Evolutionary conservation across 2,329 filamentous ascomycete species (phyloP), one percentile per base, ranked within the genome.

Genomic region (Fusarium buharicum): DNA sequence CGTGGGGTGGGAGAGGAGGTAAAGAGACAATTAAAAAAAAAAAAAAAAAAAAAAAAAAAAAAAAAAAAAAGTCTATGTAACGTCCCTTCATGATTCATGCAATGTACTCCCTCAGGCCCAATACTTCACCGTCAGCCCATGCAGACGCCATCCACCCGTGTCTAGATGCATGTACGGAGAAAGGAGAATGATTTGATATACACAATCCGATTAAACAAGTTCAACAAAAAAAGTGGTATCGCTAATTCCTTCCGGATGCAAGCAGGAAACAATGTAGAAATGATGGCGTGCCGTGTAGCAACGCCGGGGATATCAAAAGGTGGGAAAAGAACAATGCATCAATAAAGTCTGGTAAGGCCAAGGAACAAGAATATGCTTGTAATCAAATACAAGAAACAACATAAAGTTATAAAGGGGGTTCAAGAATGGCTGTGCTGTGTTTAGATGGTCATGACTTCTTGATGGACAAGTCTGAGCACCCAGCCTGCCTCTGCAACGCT

Each of bases 401-500:
- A 34, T 16, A 27, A 45, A 45, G 24, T 31, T 31, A 49, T 36
- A 46, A 40, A 51, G 13, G 13, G 20, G 36, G 50, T 56, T 41
- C 13, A 13, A 20, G 49, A 33, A 37, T 24, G 16, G 11, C 18
- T 6, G 6, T 16, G 14, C 14, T 17, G 31, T 11, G 55, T 38
- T 49, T 68, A 79, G 20, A 70, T 70, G 33, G 74, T 77, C 59
- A 81, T 66, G 40, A 86, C 84, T 73, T 86, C 84, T 65, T 85
- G 82, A 43, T 85, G 83, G 22, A 87, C 79, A 50, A 86, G 76
- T 14, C 81, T 77, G 66, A 83, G 79, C 45, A 87, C 83, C 82
- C 83, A 86, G 61, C 75, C 76, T 16, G 85, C 84, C 74, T 86
- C 81, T 17, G 76, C 73, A 11, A 79, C 80, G 37, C 78, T 85